Evolutionary conservation across 192 early-diverging fungal genomes (phyloP).

Genomic region (Gaertneriomyces semiglobifer): DNA sequence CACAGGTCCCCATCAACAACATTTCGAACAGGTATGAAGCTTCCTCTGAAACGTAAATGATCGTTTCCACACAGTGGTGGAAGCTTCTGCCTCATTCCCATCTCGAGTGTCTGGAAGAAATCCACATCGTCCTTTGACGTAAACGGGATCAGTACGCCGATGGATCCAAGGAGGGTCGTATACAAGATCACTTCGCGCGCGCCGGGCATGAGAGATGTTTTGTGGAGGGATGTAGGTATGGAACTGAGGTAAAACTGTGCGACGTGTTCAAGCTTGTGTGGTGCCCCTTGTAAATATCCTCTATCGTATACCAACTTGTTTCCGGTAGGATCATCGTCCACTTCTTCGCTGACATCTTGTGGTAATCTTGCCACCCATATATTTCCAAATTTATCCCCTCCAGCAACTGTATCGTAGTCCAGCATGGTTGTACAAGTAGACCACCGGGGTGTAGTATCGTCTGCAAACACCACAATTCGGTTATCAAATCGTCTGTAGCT

Average conservation of each 20-base stretch:
- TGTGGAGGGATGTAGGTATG: slow-evolving; percentile 74
- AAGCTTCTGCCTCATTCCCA: slow-evolving; percentile 73
- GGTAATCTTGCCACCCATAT: slow-evolving; percentile 76
- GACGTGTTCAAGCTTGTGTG: slow-evolving; percentile 75
- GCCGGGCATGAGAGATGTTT: slow-evolving; percentile 75
- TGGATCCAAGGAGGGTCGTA: slow-evolving; percentile 77
- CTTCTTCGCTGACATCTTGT: slow-evolving; percentile 55
- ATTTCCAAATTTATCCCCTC: slow-evolving; percentile 98
- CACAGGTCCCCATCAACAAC: slow-evolving; percentile 89
- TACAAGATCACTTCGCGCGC: slow-evolving; percentile 87
- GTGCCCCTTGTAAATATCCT: slow-evolving; percentile 75
- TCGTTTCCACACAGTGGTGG: slow-evolving; percentile 81
- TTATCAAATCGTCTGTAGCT: slow-evolving; percentile 71
- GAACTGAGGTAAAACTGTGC: slow-evolving; percentile 86
- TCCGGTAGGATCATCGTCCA: slow-evolving; percentile 87
- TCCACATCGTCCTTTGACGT: slow-evolving; percentile 85
- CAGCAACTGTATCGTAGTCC: slow-evolving; percentile 90
- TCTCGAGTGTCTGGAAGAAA: slow-evolving; percentile 89
- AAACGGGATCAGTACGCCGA: slow-evolving; percentile 86
- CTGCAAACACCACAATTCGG: slow-evolving; percentile 84
- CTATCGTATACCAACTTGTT: slow-evolving; percentile 77
- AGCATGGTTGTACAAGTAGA: slow-evolving; percentile 74
- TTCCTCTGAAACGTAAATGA: slow-evolving; percentile 80
- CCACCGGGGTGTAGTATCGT: slow-evolving; percentile 87
- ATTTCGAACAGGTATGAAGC: slow-evolving; percentile 69